These are phyloP conservation scores for Pelargonium nanum DNA, from an alignment of 345 rosid species.

Conservation along the genomic window DNA sequence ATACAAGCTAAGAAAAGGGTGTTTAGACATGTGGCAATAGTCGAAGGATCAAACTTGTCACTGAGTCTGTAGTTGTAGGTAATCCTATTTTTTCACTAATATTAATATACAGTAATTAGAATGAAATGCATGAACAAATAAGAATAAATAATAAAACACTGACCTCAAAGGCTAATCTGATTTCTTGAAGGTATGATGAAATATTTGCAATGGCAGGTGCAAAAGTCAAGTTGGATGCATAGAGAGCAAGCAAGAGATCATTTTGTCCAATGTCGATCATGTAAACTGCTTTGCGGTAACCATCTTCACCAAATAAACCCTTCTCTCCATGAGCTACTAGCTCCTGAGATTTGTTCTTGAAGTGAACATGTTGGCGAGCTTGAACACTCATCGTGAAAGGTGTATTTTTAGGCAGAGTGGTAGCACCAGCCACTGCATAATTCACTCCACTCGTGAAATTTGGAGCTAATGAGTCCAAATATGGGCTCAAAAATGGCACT, in stretches of 20 bases:
- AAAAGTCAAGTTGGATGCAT: constrained; percentile 22
- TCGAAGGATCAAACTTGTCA: no score
- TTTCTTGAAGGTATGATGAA: constrained; percentile 41
- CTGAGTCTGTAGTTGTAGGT: no score
- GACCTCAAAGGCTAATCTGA: constrained; percentile 40
- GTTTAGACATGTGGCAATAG: no score
- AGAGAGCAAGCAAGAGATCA: constrained; percentile 29
- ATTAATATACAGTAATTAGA: no score
- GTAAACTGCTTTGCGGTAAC: constrained; percentile 44
- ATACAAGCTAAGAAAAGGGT: no score
- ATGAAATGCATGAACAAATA: no score
- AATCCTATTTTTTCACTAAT: no score
- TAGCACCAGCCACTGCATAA: constrained; percentile 27
- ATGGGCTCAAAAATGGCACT: constrained; percentile 22
- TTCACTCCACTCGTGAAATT: constrained; percentile 29
- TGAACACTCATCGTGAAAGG: constrained; percentile 32
- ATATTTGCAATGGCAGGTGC: constrained; percentile 31
- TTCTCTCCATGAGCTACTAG: constrained; percentile 22
- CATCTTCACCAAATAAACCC: constrained; percentile 28
- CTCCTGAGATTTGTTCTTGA: constrained; percentile 27
- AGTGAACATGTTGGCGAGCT: constrained; percentile 30
- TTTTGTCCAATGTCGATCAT: constrained; percentile 63
- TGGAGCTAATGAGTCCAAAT: constrained; percentile 24
- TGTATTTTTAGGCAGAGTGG: constrained; percentile 19
- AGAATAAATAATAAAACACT: not conserved